Percentiles rank a stretch among this genome's conserved stretches.
Evolutionary conservation across 306 rosid species (phyloP).

Genomic region (Ceratonia siliqua): DNA sequence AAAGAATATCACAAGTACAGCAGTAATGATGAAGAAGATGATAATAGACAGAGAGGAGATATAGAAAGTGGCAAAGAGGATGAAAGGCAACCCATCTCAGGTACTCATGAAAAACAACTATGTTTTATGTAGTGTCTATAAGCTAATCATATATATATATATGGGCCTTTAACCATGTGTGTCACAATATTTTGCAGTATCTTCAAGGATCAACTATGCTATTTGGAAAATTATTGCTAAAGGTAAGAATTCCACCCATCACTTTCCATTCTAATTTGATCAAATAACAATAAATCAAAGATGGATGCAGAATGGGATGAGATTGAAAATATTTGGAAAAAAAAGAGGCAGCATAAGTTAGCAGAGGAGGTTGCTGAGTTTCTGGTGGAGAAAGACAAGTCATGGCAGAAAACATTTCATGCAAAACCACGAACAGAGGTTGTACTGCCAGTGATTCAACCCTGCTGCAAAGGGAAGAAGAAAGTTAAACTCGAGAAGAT

Average conservation of each 20-base stretch:
- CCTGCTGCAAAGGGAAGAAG: background rate
- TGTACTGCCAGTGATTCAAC: background rate
- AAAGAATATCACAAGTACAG: background rate
- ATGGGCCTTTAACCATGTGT: background rate
- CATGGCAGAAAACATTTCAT: background rate
- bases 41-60: background rate
- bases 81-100: background rate
- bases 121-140: background rate
- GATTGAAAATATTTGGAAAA: background rate
- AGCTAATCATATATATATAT: background rate
- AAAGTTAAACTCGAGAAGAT: background rate
- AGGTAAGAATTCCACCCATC: background rate
- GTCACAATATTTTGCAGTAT: background rate
- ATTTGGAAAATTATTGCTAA: conserved; percentile 9
- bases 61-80: background rate
- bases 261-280: too few relatives aligned
- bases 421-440: background rate
- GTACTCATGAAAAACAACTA: background rate
- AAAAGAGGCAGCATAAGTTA: background rate
- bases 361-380: background rate
- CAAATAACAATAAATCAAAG: too few relatives aligned
- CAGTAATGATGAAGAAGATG: background rate
- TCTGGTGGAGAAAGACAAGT: background rate
- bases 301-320: background rate
- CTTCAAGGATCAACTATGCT: background rate